These are phyloP conservation scores for Athelia psychrophila DNA, from an alignment of 1,284 basidiomycete species.

Conservation along the genomic window DNA sequence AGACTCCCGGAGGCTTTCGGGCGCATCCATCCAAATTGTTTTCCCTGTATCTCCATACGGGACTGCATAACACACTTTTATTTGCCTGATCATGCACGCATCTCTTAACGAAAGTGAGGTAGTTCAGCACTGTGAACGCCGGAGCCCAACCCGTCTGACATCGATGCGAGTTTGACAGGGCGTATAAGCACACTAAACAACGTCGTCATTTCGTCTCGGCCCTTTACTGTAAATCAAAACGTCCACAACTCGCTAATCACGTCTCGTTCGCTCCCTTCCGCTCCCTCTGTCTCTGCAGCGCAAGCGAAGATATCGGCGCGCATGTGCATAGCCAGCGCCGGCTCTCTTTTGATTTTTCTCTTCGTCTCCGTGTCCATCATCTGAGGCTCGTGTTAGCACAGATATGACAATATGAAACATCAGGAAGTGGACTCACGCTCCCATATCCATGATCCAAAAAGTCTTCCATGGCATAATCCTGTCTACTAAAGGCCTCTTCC, in stretches of 20 bases:
- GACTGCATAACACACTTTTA: too few relatives aligned
- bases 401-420: not conserved
- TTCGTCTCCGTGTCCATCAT: constrained; percentile 85
- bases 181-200: too few relatives aligned
- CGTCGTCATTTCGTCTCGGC: too few relatives aligned
- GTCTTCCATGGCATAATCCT: constrained; percentile 89
- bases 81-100: too few relatives aligned
- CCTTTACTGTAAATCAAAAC: too few relatives aligned
- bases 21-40: too few relatives aligned
- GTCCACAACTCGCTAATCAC: constrained; percentile 38
- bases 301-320: constrained; percentile 26
- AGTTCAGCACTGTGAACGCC: too few relatives aligned
- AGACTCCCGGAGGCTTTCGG: too few relatives aligned
- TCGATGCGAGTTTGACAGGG: too few relatives aligned
- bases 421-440: constrained; percentile 61
- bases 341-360: constrained; percentile 79
- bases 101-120: too few relatives aligned
- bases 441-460: constrained; percentile 95
- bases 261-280: constrained; percentile 19
- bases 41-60: too few relatives aligned
- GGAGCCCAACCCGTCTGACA: too few relatives aligned
- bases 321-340: constrained; percentile 56
- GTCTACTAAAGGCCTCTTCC: constrained; percentile 91
- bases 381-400: constrained; percentile 1
- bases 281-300: constrained; percentile 9